Percentiles rank a stretch among this genome's conserved stretches.
These are phyloP conservation scores for Colletotrichum incanum DNA, from an alignment of 2,329 filamentous ascomycete genomes.

Conservation along the genomic window DNA sequence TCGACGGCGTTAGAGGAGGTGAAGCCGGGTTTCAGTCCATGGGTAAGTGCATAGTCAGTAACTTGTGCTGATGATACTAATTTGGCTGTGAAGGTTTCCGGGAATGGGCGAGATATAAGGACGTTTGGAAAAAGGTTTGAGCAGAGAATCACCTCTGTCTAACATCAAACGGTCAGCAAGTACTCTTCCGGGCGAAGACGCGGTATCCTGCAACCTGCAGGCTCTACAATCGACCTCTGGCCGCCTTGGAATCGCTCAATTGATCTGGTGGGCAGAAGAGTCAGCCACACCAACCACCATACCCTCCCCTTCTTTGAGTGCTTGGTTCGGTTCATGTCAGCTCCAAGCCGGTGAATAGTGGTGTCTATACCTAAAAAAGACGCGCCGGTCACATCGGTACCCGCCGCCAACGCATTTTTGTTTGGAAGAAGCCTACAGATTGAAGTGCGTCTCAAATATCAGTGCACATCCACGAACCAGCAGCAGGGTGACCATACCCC, in stretches of 20 bases:
- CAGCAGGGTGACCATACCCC: conserved; percentile 1
- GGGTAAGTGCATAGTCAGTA: conserved; percentile 57
- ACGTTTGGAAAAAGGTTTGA: conserved; percentile 60
- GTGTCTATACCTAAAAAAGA: background rate
- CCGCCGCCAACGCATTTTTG: background rate
- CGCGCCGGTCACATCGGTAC: conserved; percentile 4
- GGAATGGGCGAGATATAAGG: conserved; percentile 72
- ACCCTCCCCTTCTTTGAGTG: background rate
- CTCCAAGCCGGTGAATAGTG: background rate
- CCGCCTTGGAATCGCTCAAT: background rate
- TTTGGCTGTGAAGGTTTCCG: conserved; percentile 63
- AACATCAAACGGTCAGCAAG: background rate
- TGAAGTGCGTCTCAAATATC: conserved; percentile 14
- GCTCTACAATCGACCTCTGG: background rate
- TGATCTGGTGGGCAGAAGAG: background rate
- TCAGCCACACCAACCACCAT: background rate
- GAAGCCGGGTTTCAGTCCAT: conserved; percentile 66
- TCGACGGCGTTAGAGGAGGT: conserved; percentile 69
- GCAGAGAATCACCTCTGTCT: conserved; percentile 7
- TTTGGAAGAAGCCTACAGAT: conserved; percentile 10
- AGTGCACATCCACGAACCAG: background rate
- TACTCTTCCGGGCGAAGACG: background rate
- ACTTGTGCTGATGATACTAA: conserved; percentile 16
- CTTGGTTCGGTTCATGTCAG: background rate
- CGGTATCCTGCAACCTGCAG: background rate